A percentile compares a stretch with the other conserved stretches of the same genome.
Conservation (phyloP, 2,329 filamentous ascomycete species). For the Hypoxylon sp. region DNA sequence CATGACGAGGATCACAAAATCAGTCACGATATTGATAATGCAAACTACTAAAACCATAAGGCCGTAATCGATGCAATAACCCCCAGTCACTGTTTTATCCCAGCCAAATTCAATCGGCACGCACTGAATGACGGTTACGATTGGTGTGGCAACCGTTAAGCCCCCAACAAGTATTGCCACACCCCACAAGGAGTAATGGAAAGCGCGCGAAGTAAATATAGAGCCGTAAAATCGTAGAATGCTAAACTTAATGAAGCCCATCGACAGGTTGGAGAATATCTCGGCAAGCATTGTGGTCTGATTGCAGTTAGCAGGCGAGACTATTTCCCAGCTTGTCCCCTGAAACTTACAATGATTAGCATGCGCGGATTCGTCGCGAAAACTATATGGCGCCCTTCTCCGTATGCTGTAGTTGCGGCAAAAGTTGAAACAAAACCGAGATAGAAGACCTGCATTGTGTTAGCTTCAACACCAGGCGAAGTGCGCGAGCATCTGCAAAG, state of each 20-base stretch:
- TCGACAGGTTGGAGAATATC: neutral
- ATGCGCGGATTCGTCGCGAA: neutral
- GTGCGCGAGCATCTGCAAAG: neutral
- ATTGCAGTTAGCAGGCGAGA: neutral
- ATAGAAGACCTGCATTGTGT: neutral
- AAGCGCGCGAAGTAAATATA: neutral
- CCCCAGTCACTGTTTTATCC: neutral
- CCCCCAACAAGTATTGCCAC: neutral
- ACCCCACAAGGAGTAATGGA: neutral
- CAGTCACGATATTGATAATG: neutral
- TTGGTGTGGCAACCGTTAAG: neutral
- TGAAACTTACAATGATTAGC: neutral
- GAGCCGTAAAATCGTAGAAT: neutral
- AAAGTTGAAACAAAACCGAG: neutral
- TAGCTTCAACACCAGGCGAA: too few species aligned
- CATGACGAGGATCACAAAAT: neutral
- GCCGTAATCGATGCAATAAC: neutral
- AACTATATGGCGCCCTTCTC: slow-evolving; percentile 1
- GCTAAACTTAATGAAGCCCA: neutral
- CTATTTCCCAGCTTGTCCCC: neutral
- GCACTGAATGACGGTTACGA: neutral
- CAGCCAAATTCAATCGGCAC: neutral
- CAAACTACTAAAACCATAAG: neutral
- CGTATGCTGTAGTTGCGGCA: neutral
- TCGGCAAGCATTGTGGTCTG: neutral